These are phyloP conservation scores for Glycine tomentella DNA, from an alignment of 306 rosid species.

Conservation along the genomic window DNA sequence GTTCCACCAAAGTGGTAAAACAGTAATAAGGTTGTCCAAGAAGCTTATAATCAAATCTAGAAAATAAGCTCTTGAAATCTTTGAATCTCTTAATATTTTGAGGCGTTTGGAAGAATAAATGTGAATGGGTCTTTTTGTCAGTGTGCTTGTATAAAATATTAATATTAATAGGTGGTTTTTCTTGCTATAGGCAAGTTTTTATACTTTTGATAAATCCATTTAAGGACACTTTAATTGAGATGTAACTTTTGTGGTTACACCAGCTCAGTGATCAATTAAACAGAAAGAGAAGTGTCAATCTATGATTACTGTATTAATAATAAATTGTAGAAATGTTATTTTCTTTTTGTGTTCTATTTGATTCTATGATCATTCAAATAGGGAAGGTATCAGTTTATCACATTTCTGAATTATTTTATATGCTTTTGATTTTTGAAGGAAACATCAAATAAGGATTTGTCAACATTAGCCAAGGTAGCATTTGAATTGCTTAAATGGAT, in stretches of 20 bases:
- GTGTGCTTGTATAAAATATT: too few relatives aligned
- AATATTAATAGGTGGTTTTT: too few relatives aligned
- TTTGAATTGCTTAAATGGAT: constrained; percentile 96
- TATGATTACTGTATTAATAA: constrained; percentile 2
- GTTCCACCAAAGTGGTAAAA: constrained; percentile 27
- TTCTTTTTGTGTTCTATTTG: constrained; percentile 26
- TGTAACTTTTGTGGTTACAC: constrained; percentile 11
- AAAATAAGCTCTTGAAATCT: constrained; percentile 2
- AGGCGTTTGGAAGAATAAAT: constrained; percentile 15
- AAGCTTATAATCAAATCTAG: constrained; percentile 10
- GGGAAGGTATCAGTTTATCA: background rate
- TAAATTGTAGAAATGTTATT: background rate
- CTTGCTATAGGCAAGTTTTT: too few relatives aligned
- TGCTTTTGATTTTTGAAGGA: constrained; percentile 70
- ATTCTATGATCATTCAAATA: constrained; percentile 21
- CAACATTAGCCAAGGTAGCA: constrained; percentile 89
- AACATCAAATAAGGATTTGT: constrained; percentile 96
- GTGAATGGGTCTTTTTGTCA: background rate
- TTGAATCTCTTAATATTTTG: constrained; percentile 9
- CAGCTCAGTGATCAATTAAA: constrained; percentile 12
- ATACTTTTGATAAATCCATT: background rate
- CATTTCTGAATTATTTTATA: constrained; percentile 46
- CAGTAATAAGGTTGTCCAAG: constrained; percentile 5
- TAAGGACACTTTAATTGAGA: constrained; percentile 15
- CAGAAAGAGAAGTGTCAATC: background rate